Percentiles rank a stretch among this genome's conserved stretches.
Conservation (phyloP, 1,139 yeast genomes). For the Geotrichum macrosporum region DNA sequence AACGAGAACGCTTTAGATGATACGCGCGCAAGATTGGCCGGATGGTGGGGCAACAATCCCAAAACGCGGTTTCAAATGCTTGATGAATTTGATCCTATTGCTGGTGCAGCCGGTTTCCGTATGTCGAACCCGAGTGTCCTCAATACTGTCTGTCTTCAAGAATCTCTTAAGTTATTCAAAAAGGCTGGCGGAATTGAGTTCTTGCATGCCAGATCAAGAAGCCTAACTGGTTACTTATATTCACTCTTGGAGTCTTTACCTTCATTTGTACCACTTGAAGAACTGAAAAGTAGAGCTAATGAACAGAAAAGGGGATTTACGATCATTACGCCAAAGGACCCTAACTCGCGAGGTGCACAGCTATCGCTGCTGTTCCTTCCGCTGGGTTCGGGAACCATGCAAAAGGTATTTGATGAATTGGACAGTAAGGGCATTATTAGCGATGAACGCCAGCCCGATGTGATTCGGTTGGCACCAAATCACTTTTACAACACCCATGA, state of each 20-base stretch:
- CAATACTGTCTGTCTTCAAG: constrained; percentile 66
- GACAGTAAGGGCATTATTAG: constrained; percentile 60
- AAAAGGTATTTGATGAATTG: constrained; percentile 47
- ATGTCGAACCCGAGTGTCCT: constrained; percentile 91
- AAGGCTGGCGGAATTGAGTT: constrained; percentile 59
- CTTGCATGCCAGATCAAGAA: constrained; percentile 54
- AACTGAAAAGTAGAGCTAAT: constrained; percentile 23
- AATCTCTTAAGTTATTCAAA: constrained; percentile 60
- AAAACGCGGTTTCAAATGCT: constrained; percentile 71
- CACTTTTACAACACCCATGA: constrained; percentile 75
- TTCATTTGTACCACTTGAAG: constrained; percentile 43
- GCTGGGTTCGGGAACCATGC: constrained; percentile 55
- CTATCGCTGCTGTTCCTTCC: constrained; percentile 67
- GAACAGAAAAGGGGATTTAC: constrained; percentile 53
- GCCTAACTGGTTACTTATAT: constrained; percentile 56
- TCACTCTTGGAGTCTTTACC: constrained; percentile 40
- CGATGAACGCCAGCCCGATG: constrained; percentile 88
- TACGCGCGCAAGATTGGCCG: constrained; percentile 69
- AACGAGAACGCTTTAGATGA: constrained; percentile 46
- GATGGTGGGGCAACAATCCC: constrained; percentile 95
- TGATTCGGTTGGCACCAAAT: constrained; percentile 76
- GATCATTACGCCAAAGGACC: constrained; percentile 65
- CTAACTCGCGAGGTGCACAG: constrained; percentile 70
- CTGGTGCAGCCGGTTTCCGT: constrained; percentile 79
- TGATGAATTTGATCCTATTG: constrained; percentile 71